Conservation (phyloP, 2,329 filamentous ascomycete genomes). For the Sclerotinia spermophila region DNA sequence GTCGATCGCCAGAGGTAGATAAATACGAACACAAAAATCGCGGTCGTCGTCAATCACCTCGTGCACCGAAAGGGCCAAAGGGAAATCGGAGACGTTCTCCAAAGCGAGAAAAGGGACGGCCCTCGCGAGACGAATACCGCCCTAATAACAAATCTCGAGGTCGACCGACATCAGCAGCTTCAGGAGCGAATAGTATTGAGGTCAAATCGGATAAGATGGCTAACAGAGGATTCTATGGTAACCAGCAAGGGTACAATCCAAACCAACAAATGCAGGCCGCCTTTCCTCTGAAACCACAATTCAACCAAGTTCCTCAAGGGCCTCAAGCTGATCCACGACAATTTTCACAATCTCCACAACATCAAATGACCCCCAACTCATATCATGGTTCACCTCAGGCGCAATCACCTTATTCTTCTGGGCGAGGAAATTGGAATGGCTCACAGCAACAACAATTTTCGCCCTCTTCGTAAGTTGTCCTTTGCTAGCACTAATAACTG, state of each 20-base stretch:
- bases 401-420: conserved; percentile 56
- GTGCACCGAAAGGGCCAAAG: conserved; percentile 30
- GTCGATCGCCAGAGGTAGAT: conserved; percentile 33
- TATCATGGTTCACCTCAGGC: conserved; percentile 59
- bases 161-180: conserved; percentile 31
- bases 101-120: conserved; percentile 26
- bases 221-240: conserved; percentile 37
- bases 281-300: conserved; percentile 39
- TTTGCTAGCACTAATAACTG: conserved; percentile 20
- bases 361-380: conserved; percentile 50
- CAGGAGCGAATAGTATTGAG: conserved; percentile 39
- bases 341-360: conserved; percentile 57
- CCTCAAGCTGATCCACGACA: conserved; percentile 40
- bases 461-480: conserved; percentile 46
- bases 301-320: conserved; percentile 35
- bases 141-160: conserved; percentile 30
- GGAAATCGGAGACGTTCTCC: conserved; percentile 29
- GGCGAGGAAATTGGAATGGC: conserved; percentile 50
- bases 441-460: conserved; percentile 42
- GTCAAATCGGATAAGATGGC: conserved; percentile 39
- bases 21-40: conserved; percentile 32
- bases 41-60: conserved; percentile 34
- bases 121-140: conserved; percentile 33
- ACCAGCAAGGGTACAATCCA: conserved; percentile 38
- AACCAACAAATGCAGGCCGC: conserved; percentile 39